phyloP scores from a whole-genome alignment of 805 yeast species.

The Candida germanica region DNA sequence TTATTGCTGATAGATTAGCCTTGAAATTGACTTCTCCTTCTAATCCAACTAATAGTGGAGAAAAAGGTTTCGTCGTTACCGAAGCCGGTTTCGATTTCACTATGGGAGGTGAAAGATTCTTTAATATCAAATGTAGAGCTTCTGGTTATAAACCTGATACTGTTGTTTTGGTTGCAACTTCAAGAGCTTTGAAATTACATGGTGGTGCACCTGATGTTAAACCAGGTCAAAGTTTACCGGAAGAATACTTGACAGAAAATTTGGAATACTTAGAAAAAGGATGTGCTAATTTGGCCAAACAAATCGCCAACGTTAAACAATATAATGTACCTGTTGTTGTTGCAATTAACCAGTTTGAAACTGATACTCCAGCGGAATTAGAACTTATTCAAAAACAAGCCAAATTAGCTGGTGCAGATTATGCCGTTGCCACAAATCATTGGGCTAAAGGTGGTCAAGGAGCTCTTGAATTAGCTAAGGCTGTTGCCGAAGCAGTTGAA shows the following conservation, averaged over 20 bases:
- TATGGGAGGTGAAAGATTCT: constrained; percentile 98
- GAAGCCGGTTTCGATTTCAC: constrained; percentile 99
- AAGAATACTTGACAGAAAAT: constrained; percentile 77
- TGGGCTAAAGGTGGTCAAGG: constrained; percentile 97
- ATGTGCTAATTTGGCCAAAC: constrained; percentile 85
- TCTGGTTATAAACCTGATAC: constrained; percentile 86
- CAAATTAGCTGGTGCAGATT: constrained; percentile 85
- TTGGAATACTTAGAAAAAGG: constrained; percentile 75
- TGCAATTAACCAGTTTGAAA: constrained; percentile 83
- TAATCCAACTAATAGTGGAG: constrained; percentile 43
- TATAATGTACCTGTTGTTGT: constrained; percentile 93
- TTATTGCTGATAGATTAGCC: constrained; percentile 89
- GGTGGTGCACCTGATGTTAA: constrained; percentile 98
- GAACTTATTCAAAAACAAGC: constrained; percentile 78
- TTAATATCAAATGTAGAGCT: constrained; percentile 92
- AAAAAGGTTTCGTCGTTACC: constrained; percentile 84
- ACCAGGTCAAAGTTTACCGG: constrained; percentile 86
- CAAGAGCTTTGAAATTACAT: constrained; percentile 92
- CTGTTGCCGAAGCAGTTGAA: constrained; percentile 70
- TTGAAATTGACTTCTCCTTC: constrained; percentile 69
- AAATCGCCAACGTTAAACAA: constrained; percentile 77
- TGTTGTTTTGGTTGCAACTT: constrained; percentile 92
- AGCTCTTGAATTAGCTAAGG: constrained; percentile 77
- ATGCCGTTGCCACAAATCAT: constrained; percentile 87
- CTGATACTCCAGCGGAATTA: constrained; percentile 80